These are phyloP conservation scores for Perkinsela sp. DNA, from an alignment of 208 protist genomes.

Conservation along the genomic window DNA sequence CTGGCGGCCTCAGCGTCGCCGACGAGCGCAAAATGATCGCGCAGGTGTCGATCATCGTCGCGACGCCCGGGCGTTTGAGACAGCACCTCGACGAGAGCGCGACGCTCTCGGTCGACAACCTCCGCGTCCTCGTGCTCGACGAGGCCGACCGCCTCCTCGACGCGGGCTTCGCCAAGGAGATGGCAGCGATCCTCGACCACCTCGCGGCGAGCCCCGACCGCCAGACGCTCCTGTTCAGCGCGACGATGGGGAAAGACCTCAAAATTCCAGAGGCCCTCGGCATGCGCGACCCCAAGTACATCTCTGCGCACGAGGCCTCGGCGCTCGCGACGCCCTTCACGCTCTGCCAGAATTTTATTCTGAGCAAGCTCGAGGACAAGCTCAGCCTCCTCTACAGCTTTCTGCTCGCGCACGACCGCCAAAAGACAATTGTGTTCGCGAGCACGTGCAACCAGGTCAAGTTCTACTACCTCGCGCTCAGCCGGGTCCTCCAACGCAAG, in stretches of 20 bases:
- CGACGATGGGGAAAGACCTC: constrained; percentile 87
- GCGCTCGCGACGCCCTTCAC: constrained; percentile 40
- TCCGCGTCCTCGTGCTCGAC: constrained; percentile 90
- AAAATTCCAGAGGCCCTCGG: constrained; percentile 67
- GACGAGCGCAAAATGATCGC: constrained; percentile 70
- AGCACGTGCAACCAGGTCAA: constrained; percentile 86
- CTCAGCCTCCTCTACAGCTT: constrained; percentile 87
- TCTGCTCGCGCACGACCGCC: constrained; percentile 72
- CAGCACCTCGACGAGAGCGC: constrained; percentile 91
- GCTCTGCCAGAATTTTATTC: constrained; percentile 74
- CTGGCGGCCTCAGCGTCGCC: constrained; percentile 84
- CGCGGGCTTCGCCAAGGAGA: constrained; percentile 76
- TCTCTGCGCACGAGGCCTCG: constrained; percentile 64
- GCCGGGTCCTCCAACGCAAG: constrained; percentile 62
- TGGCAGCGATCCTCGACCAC: constrained; percentile 74
- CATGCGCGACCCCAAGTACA: constrained; percentile 73
- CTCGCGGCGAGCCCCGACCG: constrained; percentile 34
- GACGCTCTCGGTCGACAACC: constrained; percentile 55
- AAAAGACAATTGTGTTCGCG: constrained; percentile 92
- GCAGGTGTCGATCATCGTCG: constrained; percentile 88
- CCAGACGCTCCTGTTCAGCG: constrained; percentile 97
- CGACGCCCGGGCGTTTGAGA: constrained; percentile 88
- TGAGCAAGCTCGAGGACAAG: constrained; percentile 71
- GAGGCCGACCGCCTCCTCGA: constrained; percentile 94
- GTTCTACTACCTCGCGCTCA: constrained; percentile 68